Evolutionary conservation across 345 rosid genomes (phyloP).

Genomic region (Sonneratia caseolaris): DNA sequence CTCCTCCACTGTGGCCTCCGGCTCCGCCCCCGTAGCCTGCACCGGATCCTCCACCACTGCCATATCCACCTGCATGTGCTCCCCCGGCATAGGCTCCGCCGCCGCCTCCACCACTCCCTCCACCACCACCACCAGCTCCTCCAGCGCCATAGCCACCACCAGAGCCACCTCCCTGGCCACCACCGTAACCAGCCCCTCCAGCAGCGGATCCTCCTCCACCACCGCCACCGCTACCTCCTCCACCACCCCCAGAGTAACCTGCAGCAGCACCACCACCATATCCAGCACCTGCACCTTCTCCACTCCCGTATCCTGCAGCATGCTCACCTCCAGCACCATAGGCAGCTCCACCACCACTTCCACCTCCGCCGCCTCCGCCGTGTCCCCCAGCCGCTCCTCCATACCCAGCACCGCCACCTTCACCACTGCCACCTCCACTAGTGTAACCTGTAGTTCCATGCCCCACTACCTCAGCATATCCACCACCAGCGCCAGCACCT

Average conservation of each 20-base stretch:
- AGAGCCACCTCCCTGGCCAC: conserved; percentile 16
- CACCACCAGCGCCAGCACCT: conserved; percentile 11
- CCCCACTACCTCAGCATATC: conserved; percentile 6
- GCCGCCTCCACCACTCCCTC: conserved; percentile 18
- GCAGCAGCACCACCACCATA: conserved; percentile 7
- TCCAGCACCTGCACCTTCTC: conserved; percentile 6
- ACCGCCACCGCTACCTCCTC: conserved; percentile 3
- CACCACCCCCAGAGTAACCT: not conserved
- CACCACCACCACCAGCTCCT: conserved; percentile 13
- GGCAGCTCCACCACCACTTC: conserved; percentile 12
- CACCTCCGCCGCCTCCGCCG: conserved; percentile 19
- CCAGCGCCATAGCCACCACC: conserved; percentile 13
- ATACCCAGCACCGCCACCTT: conserved; percentile 17
- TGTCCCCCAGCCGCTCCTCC: conserved; percentile 15
- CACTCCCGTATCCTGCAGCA: conserved; percentile 17
- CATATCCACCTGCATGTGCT: conserved; percentile 21
- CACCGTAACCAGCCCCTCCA: not conserved
- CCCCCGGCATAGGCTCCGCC: conserved; percentile 18
- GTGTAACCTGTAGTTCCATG: conserved; percentile 11
- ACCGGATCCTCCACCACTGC: conserved; percentile 19
- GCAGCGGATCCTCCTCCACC: conserved; percentile 4
- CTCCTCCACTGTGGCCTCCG: conserved; percentile 17
- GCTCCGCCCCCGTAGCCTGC: conserved; percentile 18
- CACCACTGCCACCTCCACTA: conserved; percentile 13
- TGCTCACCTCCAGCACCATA: conserved; percentile 16